Evolutionary conservation across 2,329 filamentous ascomycete species (phyloP), one percentile per base, ranked within the genome.

Genomic region (Cordyceps cateniannulata): DNA sequence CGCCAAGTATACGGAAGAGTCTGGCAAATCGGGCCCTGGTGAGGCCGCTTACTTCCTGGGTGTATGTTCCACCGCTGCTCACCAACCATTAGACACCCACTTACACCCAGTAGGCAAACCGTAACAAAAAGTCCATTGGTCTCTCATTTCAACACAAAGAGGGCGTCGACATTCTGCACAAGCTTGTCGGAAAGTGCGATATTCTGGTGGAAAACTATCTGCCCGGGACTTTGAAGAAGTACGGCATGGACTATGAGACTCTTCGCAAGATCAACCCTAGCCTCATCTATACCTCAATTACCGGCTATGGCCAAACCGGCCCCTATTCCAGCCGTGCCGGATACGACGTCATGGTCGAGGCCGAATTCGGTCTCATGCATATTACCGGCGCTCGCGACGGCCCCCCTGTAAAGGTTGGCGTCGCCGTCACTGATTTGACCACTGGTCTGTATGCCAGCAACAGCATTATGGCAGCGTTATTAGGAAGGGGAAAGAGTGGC

Each of bases 301-400:
- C 95, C 0, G 95, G 95, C 1, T 99, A 98, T 70, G 95, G 95
- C 2, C 95, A 99, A 72, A 96, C 90, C 1, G 95, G 95, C 0
- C 95, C 95, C 0, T 96, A 96, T 74, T 85, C 88, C 6, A 84
- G 86, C 65, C 84, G 95, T 16, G 92, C 95, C 3, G 95, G 95
- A 5, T 99, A 99, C 79, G 95, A 99, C 75, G 95, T 99, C 66
- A 99, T 99, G 93, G 93, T 99, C 12, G 95, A 99, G 78, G 95
- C 95, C 62, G 95, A 98, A 72, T 93, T 99, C 76, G 95, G 95
- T 1, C 77, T 99, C 61, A 99, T 99, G 95, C 95, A 99, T 76
- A 98, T 99, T 68, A 99, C 95, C 0, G 95, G 95, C 35, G 84
- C 84, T 63, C 83, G 93, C 60, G 89, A 96, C 68, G 92, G 93